These are phyloP conservation scores for Phaeodactylum tricornutum DNA, from an alignment of 108 stramenopile genomes.

Conservation along the genomic window DNA sequence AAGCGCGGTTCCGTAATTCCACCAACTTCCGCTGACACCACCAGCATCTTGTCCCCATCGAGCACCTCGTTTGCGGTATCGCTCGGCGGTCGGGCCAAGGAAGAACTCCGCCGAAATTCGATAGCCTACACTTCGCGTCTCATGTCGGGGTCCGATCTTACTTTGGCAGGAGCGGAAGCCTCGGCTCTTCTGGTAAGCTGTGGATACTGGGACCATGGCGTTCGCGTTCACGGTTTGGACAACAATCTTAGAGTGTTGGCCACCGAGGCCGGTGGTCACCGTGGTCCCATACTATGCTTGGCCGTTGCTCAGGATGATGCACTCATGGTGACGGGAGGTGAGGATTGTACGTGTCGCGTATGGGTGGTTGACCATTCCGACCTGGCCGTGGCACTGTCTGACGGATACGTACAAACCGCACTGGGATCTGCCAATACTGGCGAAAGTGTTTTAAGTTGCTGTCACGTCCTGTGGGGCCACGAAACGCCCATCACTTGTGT, in stretches of 20 bases:
- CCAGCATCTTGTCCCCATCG: neutral
- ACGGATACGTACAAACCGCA: slow-evolving; percentile 60
- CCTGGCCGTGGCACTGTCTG: slow-evolving; percentile 51
- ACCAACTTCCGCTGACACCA: slow-evolving; percentile 1
- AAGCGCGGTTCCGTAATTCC: slow-evolving; percentile 32
- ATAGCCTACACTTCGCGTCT: slow-evolving; percentile 8
- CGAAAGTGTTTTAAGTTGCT: slow-evolving; percentile 31
- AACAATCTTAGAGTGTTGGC: slow-evolving; percentile 29
- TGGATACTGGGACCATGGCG: slow-evolving; percentile 62
- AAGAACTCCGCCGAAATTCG: slow-evolving; percentile 21
- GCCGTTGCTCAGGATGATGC: slow-evolving; percentile 49
- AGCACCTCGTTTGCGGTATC: slow-evolving; percentile 53
- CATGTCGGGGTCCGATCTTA: slow-evolving; percentile 17
- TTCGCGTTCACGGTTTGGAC: slow-evolving; percentile 66
- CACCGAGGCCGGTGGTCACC: slow-evolving; percentile 51
- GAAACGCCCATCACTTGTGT: slow-evolving; percentile 51
- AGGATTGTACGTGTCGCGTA: slow-evolving; percentile 68
- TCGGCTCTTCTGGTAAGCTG: slow-evolving; percentile 49
- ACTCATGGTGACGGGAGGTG: slow-evolving; percentile 59
- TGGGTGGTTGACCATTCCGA: slow-evolving; percentile 73
- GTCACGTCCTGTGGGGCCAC: slow-evolving; percentile 65
- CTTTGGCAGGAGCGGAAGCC: slow-evolving; percentile 34
- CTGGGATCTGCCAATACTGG: slow-evolving; percentile 20
- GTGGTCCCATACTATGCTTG: slow-evolving; percentile 57
- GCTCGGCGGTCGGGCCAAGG: slow-evolving; percentile 38